Base-by-base conservation (phyloP, 257 asterid species). In the Nicotiana otophora region DNA sequence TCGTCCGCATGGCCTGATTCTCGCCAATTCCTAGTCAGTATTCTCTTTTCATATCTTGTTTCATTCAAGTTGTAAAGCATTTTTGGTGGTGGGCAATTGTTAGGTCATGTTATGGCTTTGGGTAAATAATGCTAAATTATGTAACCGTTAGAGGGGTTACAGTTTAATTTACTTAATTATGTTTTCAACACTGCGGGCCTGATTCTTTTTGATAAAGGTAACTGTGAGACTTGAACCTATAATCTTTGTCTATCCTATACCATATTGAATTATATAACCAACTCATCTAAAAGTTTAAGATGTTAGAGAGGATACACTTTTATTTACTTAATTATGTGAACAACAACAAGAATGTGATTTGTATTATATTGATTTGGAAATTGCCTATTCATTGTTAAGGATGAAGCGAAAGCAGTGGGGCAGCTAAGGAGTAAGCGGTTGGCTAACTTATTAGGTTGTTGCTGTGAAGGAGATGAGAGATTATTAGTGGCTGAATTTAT, bases 1-100 rank as follows among this genome's bases (percentile, higher is more conserved):
- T 84, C 86, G 78, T 89, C 92, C 33, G 90, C 90, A 8, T 89
- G 92, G 92, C 92, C 90, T 3, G 92, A 89, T 86, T 60, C 89
- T 84, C 84, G 87, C 64, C 89, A 87, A 78, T 89, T 89, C 83
- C 84, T 87, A 42, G 92, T 89, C 39, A 34, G 88, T 80, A 28
- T n/a, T 69, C 81, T 23, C 28, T 42, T 53, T 10, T 60, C 31
- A 4, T 68, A 46, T 66, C 65, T 67, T 36, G 28, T 77, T 77
- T 62, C 8, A 53, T 53, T 12, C 5, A 36, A 39, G 19, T 17
- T 57, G 28, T 33, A 30, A 54, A 62, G 31, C 34, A 30, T 34
- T 78, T 9, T 57, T 16, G 8, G 16, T 4, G 28, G 81, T 20
- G 55, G 2, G 28, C 7, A 34, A 34, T 34, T 34, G 42, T 34